Evolutionary conservation across 1,139 yeast species (phyloP).

Genomic region (Scheffersomyces parashehatae): DNA sequence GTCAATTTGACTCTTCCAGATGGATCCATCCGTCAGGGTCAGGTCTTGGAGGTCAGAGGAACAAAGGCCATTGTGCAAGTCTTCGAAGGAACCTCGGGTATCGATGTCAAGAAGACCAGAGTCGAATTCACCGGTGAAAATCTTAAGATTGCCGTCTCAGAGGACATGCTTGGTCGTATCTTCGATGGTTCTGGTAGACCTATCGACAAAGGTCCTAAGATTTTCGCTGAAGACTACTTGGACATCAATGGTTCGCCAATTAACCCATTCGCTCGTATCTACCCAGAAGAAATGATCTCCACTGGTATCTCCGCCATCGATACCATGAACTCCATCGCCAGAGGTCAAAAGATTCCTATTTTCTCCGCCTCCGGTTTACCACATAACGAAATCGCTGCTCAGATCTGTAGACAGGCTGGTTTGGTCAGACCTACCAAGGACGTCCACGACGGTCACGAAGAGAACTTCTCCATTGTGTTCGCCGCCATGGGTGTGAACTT

Average conservation of each 20-base stretch:
- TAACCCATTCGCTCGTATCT: slow-evolving; percentile 96
- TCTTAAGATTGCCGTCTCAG: slow-evolving; percentile 91
- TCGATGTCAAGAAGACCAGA: slow-evolving; percentile 94
- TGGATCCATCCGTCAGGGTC: slow-evolving; percentile 93
- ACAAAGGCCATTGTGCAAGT: slow-evolving; percentile 97
- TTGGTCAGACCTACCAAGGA: slow-evolving; percentile 98
- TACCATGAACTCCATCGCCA: slow-evolving; percentile 98
- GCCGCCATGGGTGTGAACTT: slow-evolving; percentile 98
- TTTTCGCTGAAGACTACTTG: slow-evolving; percentile 95
- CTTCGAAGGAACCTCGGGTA: slow-evolving; percentile 96
- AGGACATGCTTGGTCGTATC: slow-evolving; percentile 96
- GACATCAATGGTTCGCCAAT: slow-evolving; percentile 99
- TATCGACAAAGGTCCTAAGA: slow-evolving; percentile 96
- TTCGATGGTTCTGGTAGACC: slow-evolving; percentile 99
- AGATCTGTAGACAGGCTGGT: slow-evolving; percentile 99
- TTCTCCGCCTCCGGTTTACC: slow-evolving; percentile 99
- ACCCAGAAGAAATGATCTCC: slow-evolving; percentile 99
- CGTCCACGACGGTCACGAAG: slow-evolving; percentile 99
- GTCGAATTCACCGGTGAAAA: slow-evolving; percentile 95
- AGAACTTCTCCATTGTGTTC: slow-evolving; percentile 96
- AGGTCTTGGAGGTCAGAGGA: slow-evolving; percentile 96
- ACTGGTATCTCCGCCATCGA: slow-evolving; percentile 98
- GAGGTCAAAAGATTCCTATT: slow-evolving; percentile 99
- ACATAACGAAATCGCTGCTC: slow-evolving; percentile 99
- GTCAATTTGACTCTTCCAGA: slow-evolving; percentile 96